Base-by-base conservation (phyloP, 345 rosid genomes). In the Gossypium raimondii region DNA sequence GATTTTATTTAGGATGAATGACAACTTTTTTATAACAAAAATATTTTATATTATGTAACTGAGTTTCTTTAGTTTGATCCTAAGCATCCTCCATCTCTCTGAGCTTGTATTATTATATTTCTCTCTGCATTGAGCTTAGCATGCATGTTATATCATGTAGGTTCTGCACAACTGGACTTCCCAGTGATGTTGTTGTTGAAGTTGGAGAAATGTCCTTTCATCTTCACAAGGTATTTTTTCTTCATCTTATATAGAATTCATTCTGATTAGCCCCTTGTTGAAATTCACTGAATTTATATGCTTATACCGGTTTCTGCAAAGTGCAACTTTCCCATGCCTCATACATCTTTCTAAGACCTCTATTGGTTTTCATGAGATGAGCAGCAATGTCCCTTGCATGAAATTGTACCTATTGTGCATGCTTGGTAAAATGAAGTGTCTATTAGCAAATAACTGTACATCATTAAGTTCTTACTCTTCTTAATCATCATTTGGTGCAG, bases 141-240 rank as follows among this genome's bases (percentile, higher is more conserved):
- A 55, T 55, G 65, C 68, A 44, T 77, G 24, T 62, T 38, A 48
- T 64, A 13, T 38, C 48, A 29, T 74, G 7, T 34, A 96, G 99
- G 99, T 96, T 96, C 88, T 96, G 99, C 81, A 93, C 98, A 47
- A 84, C 92, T 45, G 99, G 97, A 78, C 99, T 96, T 78, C 98
- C 97, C 4, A 93, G 97, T 79, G 99, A 96, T 77, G 83, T 93
- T 66, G 84, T 83, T 50, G 93, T 96, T 78, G 93, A 96, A 86
- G 98, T 90, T 78, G 97, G 88, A 47, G 97, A 90, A 58, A 91
- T 93, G 94, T 89, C 98, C 68, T 96, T 93, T 75, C 99, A 93
- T 85, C 97, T 96, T 74, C 99, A 96, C 90, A 96, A 93, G 99
- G 99, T 96, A 85, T 34, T 61, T 71, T 53, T 29, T 68, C 41